phyloP scores from a whole-genome alignment of 2,329 filamentous ascomycete genomes.

The Byssochlamys sp. region DNA sequence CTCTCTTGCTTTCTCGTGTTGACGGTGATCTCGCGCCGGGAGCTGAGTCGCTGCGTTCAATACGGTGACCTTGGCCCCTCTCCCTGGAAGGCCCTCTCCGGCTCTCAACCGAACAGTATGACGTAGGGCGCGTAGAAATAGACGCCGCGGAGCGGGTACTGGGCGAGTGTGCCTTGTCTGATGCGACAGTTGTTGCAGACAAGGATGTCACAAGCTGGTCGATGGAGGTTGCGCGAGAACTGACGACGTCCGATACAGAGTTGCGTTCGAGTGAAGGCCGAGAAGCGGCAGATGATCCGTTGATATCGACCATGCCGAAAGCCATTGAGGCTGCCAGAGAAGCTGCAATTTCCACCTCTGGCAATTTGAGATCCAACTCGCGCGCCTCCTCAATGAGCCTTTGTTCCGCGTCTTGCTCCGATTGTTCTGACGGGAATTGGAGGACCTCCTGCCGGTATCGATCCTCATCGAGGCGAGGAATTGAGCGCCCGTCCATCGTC shows the following conservation, averaged over 20 bases:
- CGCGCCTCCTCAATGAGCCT: constrained; percentile 28
- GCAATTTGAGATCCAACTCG: constrained; percentile 27
- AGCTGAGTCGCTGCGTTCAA: constrained; percentile 14
- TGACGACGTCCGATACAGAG: constrained; percentile 19
- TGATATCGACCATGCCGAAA: constrained; percentile 24
- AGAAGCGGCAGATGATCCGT: constrained; percentile 14
- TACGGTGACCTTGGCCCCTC: constrained; percentile 6
- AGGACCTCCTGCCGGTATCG: constrained; percentile 31
- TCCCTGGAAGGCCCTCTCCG: constrained; percentile 9
- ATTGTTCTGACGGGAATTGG: constrained; percentile 20
- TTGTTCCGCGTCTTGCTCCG: constrained; percentile 30
- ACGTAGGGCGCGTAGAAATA: constrained; percentile 31
- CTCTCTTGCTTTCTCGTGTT: constrained; percentile 22
- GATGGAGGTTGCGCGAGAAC: constrained; percentile 16
- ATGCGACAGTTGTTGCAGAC: constrained; percentile 23
- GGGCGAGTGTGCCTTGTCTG: constrained; percentile 18
- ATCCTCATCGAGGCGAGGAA: constrained; percentile 22
- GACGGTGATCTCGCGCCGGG: constrained; percentile 16
- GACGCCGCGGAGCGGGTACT: constrained; percentile 31
- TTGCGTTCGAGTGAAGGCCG: constrained; percentile 20
- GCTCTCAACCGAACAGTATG: constrained; percentile 28
- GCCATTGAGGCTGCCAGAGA: constrained; percentile 28
- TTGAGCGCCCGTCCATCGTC: constrained; percentile 1
- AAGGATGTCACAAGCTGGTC: constrained; percentile 22
- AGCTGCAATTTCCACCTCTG: constrained; percentile 22